Conservation (phyloP, 1,139 yeast genomes). For the Petasospora rhodanensis region DNA sequence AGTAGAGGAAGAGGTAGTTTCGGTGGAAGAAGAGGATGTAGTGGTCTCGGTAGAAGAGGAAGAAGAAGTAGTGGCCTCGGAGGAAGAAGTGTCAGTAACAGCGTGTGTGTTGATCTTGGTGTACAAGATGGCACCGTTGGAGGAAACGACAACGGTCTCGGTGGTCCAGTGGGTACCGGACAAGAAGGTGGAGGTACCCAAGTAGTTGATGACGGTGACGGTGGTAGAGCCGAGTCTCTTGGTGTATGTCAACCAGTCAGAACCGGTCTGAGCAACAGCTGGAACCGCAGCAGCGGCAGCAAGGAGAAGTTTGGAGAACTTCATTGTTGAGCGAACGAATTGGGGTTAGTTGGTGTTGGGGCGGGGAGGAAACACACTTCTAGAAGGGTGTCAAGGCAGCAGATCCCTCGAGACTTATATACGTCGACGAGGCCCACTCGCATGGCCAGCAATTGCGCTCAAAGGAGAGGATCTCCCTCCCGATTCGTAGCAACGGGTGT, state of each 20-base stretch:
- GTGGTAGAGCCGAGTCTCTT: conserved; percentile 46
- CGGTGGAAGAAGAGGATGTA: not conserved
- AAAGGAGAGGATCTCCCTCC: too few relatives aligned
- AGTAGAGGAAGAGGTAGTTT: not conserved
- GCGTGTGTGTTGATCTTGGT: conserved; percentile 6
- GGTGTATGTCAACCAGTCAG: conserved; percentile 63
- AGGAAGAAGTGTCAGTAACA: not conserved
- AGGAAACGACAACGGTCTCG: conserved; percentile 2
- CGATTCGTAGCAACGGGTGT: too few relatives aligned
- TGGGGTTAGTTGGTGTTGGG: too few relatives aligned
- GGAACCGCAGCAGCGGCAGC: not conserved
- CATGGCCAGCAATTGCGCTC: too few relatives aligned
- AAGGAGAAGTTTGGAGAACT: conserved; percentile 34
- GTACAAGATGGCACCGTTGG: conserved; percentile 1
- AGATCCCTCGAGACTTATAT: too few relatives aligned
- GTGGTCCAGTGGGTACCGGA: conserved; percentile 6
- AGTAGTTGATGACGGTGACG: conserved; percentile 27
- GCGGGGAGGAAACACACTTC: too few relatives aligned
- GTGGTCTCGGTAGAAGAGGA: not conserved
- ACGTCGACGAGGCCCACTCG: too few relatives aligned
- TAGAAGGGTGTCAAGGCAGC: too few relatives aligned
- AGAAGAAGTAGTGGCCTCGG: not conserved
- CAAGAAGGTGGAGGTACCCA: conserved; percentile 2
- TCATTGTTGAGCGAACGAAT: too few relatives aligned
- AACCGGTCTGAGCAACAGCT: conserved; percentile 40